Evolutionary conservation across 2,329 filamentous ascomycete genomes (phyloP).

Genomic region (Gliomastix tumulicola): DNA sequence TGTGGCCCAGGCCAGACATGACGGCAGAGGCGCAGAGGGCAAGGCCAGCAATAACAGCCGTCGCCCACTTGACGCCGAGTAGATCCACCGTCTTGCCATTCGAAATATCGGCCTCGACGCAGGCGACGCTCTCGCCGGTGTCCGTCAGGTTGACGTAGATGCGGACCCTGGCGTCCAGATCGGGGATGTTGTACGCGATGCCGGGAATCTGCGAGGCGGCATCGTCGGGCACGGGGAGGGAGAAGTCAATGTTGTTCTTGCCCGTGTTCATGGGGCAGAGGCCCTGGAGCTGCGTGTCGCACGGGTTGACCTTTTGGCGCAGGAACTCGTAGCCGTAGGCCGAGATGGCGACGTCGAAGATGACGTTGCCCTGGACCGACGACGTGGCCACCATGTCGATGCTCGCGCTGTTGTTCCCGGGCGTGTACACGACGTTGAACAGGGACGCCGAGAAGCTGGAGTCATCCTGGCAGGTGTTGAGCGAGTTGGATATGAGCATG

Average conservation of each 20-base stretch:
- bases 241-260: slow-evolving; percentile 68
- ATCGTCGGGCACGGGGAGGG: slow-evolving; percentile 49
- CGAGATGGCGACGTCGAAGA: slow-evolving; percentile 66
- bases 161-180: slow-evolving; percentile 79
- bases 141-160: slow-evolving; percentile 71
- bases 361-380: slow-evolving; percentile 73
- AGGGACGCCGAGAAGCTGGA: slow-evolving; percentile 81
- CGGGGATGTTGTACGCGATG: slow-evolving; percentile 84
- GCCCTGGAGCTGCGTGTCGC: slow-evolving; percentile 59
- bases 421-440: slow-evolving; percentile 79
- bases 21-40: slow-evolving; percentile 80
- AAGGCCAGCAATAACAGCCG: slow-evolving; percentile 79
- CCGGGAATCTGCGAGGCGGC: slow-evolving; percentile 64
- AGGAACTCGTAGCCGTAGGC: slow-evolving; percentile 78
- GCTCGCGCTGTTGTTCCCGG: slow-evolving; percentile 63
- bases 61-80: slow-evolving; percentile 80
- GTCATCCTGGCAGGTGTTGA: slow-evolving; percentile 78
- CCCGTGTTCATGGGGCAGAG: slow-evolving; percentile 89
- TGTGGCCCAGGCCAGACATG: slow-evolving; percentile 83
- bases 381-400: slow-evolving; percentile 78
- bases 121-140: slow-evolving; percentile 61
- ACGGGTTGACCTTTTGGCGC: slow-evolving; percentile 66
- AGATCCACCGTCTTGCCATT: slow-evolving; percentile 92
- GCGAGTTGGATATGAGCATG: slow-evolving; percentile 73
- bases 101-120: slow-evolving; percentile 79